These are phyloP conservation scores for Clathrospora elynae DNA, from an alignment of 2,329 filamentous ascomycete species.

Conservation along the genomic window DNA sequence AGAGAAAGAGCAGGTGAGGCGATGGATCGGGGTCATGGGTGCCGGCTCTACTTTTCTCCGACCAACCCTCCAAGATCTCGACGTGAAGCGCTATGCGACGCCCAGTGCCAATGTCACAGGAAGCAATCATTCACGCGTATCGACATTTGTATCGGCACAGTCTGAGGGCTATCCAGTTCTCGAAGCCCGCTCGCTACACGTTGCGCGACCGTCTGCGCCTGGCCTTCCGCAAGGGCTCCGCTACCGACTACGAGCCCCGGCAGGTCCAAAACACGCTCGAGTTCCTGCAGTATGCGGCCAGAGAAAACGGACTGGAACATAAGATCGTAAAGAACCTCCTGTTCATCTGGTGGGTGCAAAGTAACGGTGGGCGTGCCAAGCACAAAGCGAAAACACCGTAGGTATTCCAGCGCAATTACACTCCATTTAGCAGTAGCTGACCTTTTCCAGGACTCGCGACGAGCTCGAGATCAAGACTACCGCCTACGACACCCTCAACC, in stretches of 20 bases:
- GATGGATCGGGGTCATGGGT: conserved; percentile 3
- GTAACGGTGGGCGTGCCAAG: conserved; percentile 40
- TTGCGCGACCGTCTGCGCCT: conserved; percentile 58
- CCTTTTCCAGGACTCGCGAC: conserved; percentile 26
- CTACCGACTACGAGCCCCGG: conserved; percentile 44
- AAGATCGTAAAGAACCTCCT: conserved; percentile 72
- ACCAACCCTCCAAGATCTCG: conserved; percentile 13
- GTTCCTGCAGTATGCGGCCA: conserved; percentile 70
- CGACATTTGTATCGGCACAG: conserved; percentile 69
- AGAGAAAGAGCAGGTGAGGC: conserved; percentile 15
- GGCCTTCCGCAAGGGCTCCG: conserved; percentile 46
- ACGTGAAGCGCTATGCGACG: conserved; percentile 8
- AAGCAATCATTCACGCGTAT: conserved; percentile 67
- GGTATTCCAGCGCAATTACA: conserved; percentile 8
- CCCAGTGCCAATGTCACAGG: conserved; percentile 37
- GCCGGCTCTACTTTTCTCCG: conserved; percentile 24
- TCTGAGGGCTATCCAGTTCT: conserved; percentile 73
- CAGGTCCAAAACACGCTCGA: conserved; percentile 68
- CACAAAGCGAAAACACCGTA: conserved; percentile 27
- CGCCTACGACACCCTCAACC: conserved; percentile 67
- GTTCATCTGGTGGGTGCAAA: conserved; percentile 53
- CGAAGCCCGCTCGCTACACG: conserved; percentile 68
- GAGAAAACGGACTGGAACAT: conserved; percentile 71
- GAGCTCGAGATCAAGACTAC: conserved; percentile 41
- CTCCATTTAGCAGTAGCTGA: conserved; percentile 3